phyloP scores from a whole-genome alignment of 2,329 filamentous ascomycete genomes.

The Orbilia oligospora region DNA sequence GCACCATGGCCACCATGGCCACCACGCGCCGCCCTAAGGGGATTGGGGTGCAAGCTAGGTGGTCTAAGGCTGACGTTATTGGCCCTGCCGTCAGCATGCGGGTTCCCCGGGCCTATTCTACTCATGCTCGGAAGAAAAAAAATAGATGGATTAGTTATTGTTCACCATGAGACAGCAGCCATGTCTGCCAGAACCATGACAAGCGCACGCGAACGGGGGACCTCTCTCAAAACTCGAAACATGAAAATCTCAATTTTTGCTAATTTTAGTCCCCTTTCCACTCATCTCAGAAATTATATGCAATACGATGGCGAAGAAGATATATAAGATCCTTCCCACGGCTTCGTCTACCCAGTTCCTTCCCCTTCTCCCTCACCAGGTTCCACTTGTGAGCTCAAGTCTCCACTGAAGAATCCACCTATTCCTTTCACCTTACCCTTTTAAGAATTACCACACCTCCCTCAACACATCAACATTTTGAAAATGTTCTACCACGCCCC shows the following conservation, averaged over 20 bases:
- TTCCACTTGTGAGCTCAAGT: slow-evolving; percentile 30
- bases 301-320: slow-evolving; percentile 12
- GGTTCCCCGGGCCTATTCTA: slow-evolving; percentile 1
- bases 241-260: slow-evolving; percentile 44
- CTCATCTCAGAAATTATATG: slow-evolving; percentile 24
- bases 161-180: slow-evolving; percentile 24
- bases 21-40: slow-evolving; percentile 1
- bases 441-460: slow-evolving; percentile 28
- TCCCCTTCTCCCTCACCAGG: slow-evolving; percentile 23
- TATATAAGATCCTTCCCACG: slow-evolving; percentile 36
- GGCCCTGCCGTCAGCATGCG: slow-evolving; percentile 52
- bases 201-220: slow-evolving; percentile 55
- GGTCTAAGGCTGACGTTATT: slow-evolving; percentile 24
- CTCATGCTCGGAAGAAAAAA: slow-evolving; percentile 9
- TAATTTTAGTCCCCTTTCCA: slow-evolving; percentile 55
- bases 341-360: slow-evolving; percentile 6
- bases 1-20: slow-evolving; percentile 11
- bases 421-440: not conserved
- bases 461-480: slow-evolving; percentile 41
- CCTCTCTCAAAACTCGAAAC: slow-evolving; percentile 49
- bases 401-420: slow-evolving; percentile 17
- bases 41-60: not conserved
- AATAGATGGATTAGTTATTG: slow-evolving; percentile 11
- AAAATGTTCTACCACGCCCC: slow-evolving; percentile 53
- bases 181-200: slow-evolving; percentile 24